A percentile compares a stretch with the other conserved stretches of the same genome.
These are phyloP conservation scores for Cicer judaicum DNA, from an alignment of 306 rosid species.

Conservation along the genomic window DNA sequence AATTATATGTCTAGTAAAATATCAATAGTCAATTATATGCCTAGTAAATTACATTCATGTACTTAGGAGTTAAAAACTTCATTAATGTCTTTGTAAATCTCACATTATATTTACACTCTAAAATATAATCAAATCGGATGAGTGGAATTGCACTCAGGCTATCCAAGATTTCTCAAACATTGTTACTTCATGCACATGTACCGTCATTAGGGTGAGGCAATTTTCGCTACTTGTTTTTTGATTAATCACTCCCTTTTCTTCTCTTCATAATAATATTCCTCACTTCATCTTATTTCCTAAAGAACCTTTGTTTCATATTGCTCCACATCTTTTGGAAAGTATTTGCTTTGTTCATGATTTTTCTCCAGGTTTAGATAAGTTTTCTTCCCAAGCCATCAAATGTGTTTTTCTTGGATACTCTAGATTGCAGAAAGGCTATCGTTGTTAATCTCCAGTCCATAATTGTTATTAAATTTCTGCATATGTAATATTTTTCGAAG, in stretches of 20 bases:
- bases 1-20: background rate
- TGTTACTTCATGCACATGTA: background rate
- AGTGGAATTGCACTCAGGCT: background rate
- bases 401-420: background rate
- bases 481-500: background rate
- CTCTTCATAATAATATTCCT: background rate
- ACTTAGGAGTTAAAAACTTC: background rate
- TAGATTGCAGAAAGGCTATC: no score
- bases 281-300: background rate
- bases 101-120: no score
- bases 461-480: background rate
- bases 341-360: background rate
- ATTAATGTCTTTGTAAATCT: no score
- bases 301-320: background rate
- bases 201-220: background rate
- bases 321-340: background rate
- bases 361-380: background rate
- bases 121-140: background rate
- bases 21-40: background rate
- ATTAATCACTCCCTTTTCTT: background rate
- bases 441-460: no score
- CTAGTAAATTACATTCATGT: background rate
- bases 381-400: background rate
- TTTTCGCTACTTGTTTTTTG: background rate
- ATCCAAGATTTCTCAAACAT: background rate